Percentiles rank a stretch among this genome's conserved stretches.
phyloP scores from a whole-genome alignment of 306 rosid genomes.

The Lathyrus aphaca region DNA sequence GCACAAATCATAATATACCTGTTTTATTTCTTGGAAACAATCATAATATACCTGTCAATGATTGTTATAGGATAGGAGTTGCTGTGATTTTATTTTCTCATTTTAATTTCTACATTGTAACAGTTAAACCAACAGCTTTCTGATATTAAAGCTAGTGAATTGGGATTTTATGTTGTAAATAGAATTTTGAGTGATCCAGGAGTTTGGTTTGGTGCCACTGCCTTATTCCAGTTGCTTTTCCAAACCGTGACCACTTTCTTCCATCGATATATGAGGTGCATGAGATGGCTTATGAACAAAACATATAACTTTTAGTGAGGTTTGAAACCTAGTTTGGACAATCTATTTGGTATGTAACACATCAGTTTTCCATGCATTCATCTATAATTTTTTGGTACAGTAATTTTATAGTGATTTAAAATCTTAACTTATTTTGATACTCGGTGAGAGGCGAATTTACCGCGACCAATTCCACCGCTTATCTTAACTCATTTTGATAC shows the following conservation, averaged over 20 bases:
- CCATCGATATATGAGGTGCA: not conserved
- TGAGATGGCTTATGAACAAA: not conserved
- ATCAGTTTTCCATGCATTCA: too few relatives aligned
- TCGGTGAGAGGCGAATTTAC: too few relatives aligned
- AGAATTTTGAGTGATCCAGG: constrained; percentile 23
- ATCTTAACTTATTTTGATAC: too few relatives aligned
- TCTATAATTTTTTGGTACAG: too few relatives aligned
- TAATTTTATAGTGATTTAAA: too few relatives aligned
- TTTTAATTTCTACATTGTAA: not conserved
- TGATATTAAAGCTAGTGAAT: constrained; percentile 19
- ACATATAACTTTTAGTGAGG: not conserved
- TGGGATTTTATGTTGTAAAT: constrained; percentile 36
- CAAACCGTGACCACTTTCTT: too few relatives aligned
- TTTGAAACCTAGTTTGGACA: not conserved
- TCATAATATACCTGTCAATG: constrained; percentile 18
- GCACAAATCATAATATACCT: constrained; percentile 36
- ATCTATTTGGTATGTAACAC: too few relatives aligned
- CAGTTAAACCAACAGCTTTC: not conserved
- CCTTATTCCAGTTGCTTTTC: not conserved
- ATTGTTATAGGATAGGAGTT: not conserved
- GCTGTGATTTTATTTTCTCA: constrained; percentile 10
- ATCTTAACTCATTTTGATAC: too few relatives aligned
- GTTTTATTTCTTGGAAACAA: constrained; percentile 26
- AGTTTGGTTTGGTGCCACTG: not conserved
- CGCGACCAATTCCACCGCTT: too few relatives aligned